phyloP scores from a whole-genome alignment of 2,329 filamentous ascomycete genomes.

The Claviceps africana region DNA sequence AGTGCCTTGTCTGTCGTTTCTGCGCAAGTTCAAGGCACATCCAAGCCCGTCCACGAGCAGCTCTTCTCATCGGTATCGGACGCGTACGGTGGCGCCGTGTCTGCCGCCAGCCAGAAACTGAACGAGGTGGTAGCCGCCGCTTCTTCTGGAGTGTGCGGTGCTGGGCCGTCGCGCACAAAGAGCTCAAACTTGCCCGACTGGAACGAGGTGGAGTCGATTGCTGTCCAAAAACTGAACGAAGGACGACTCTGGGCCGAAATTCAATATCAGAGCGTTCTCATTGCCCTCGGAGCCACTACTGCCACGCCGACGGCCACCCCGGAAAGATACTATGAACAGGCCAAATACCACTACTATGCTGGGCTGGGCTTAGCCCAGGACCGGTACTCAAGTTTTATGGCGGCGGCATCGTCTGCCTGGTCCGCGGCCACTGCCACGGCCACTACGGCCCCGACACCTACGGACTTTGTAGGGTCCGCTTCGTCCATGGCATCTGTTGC shows the following conservation, averaged over 20 bases:
- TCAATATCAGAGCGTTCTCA: conserved; percentile 55
- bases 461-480: conserved; percentile 32
- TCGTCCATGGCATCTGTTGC: conserved; percentile 37
- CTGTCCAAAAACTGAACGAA: conserved; percentile 54
- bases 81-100: conserved; percentile 52
- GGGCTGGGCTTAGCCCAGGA: conserved; percentile 66
- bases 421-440: conserved; percentile 38
- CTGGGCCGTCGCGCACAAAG: conserved; percentile 29
- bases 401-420: conserved; percentile 55
- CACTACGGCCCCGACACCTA: conserved; percentile 41
- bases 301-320: conserved; percentile 31
- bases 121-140: conserved; percentile 40
- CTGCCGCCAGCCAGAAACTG: conserved; percentile 45
- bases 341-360: conserved; percentile 57
- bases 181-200: conserved; percentile 30
- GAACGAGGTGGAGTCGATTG: conserved; percentile 45
- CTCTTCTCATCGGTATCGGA: conserved; percentile 54
- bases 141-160: conserved; percentile 34
- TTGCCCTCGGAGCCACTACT: conserved; percentile 48
- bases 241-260: conserved; percentile 57
- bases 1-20: conserved; percentile 55
- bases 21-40: conserved; percentile 51
- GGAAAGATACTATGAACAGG: conserved; percentile 48
- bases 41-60: conserved; percentile 54
- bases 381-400: conserved; percentile 62